Base-by-base conservation (phyloP, 2,329 filamentous ascomycete species). In the Tolypocladium ophioglossoides region DNA sequence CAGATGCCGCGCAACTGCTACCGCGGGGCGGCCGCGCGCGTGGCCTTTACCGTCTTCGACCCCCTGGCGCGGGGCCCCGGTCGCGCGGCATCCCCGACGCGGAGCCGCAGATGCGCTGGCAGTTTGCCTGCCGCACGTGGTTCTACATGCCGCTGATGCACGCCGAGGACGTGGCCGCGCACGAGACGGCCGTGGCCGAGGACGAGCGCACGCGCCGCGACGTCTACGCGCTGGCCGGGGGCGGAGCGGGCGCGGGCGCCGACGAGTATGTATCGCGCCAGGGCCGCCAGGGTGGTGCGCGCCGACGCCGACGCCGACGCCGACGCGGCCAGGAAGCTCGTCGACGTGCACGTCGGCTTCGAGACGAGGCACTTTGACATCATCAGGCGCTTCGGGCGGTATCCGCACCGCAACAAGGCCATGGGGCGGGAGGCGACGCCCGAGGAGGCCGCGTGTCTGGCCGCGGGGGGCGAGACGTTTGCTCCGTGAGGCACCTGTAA, bases 1-100 rank as follows among this genome's bases (percentile, higher is more conserved):
- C 83, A 86, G 62, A 72, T 86, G 44, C 73, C 83, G 0, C 77
- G 84, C 2, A 85, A 86, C 62, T 73, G 80, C 58, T 83, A 78
- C 67, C 80, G 84, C 16, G 75, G 72, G 0, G 68, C 70, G 0
- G 66, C 79, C 27, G 64, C 71, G 0, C 57, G 52, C 2, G 46
- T 77, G 2, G 66, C 78, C 12, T 85, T 84, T 61, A 67, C 55
- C 1, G 72, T 78, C 58, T 85, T 82, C 58, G 83, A 86, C 59
- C 74, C 73, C 8, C 66, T 86, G 2, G 72, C 77, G 0, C 66
- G 67, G n/a, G 68, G 74, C n/a, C n/a, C n/a, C n/a, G 2, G 62
- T 84, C 8, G 51, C 52, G 61, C 39, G 62, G 66, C n/a, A 34
- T 73, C 57, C 59, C 66, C n/a, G 57, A 60, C 50, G 46, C 38